These are phyloP conservation scores for Globisporangium canariense DNA, from an alignment of 352 stramenopile genomes.

Conservation along the genomic window DNA sequence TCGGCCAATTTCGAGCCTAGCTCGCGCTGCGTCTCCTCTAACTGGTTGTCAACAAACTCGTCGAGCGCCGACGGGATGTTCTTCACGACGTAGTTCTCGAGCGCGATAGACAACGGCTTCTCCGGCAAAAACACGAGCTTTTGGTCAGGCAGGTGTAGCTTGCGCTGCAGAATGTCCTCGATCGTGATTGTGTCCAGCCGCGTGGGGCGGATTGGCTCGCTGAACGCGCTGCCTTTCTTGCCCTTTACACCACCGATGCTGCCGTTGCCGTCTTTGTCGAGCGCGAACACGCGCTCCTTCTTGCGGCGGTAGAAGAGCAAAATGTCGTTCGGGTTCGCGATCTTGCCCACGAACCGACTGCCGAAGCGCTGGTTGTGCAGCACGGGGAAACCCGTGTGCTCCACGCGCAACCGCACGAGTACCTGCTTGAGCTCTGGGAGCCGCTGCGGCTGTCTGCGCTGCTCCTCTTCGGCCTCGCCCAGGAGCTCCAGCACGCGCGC, in stretches of 20 bases:
- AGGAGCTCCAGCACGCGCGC: constrained; percentile 67
- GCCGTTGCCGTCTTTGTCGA: constrained; percentile 35
- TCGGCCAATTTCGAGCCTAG: constrained; percentile 38
- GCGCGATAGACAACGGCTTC: constrained; percentile 52
- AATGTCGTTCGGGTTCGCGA: constrained; percentile 88
- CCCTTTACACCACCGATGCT: constrained; percentile 11
- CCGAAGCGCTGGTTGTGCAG: constrained; percentile 88
- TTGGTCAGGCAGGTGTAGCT: constrained; percentile 60
- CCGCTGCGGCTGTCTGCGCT: constrained; percentile 22
- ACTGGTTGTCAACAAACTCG: constrained; percentile 64
- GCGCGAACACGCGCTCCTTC: constrained; percentile 43
- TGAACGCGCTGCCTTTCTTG: constrained; percentile 27
- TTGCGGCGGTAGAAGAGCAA: constrained; percentile 79
- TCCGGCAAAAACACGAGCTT: constrained; percentile 79
- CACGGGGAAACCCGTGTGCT: constrained; percentile 87
- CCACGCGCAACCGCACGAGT: constrained; percentile 82
- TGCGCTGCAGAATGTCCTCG: constrained; percentile 69
- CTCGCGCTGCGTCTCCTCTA: constrained; percentile 73
- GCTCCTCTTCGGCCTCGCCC: constrained; percentile 49
- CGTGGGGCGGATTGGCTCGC: constrained; percentile 54
- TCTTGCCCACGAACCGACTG: constrained; percentile 75
- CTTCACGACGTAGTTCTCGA: constrained; percentile 83
- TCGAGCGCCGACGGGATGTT: constrained; percentile 77
- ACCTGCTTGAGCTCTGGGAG: constrained; percentile 45
- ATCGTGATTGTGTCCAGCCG: constrained; percentile 67